Evolutionary conservation across 2,329 filamentous ascomycete genomes (phyloP).

Genomic region (Ophiostoma quercus): DNA sequence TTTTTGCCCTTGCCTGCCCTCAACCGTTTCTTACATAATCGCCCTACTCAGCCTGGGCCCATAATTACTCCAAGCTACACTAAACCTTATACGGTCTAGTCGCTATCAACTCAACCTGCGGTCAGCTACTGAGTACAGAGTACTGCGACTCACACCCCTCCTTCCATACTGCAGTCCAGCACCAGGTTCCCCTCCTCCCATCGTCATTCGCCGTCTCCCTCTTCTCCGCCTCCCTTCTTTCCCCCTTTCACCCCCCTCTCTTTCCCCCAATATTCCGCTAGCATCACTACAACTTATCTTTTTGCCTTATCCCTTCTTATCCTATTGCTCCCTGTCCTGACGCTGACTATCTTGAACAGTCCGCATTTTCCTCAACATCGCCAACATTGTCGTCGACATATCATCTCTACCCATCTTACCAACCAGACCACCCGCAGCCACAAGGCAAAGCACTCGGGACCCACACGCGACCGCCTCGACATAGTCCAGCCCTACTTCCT

Average conservation of each 20-base stretch:
- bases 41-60: background rate
- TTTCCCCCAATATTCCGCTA: background rate
- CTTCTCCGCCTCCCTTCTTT: constrained; percentile 5
- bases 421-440: background rate
- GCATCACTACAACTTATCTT: constrained; percentile 8
- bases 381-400: background rate
- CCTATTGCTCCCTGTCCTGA: constrained; percentile 9
- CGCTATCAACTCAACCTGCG: background rate
- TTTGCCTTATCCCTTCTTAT: constrained; percentile 9
- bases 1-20: background rate
- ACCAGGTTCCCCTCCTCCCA: constrained; percentile 13
- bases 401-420: background rate
- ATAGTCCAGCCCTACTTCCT: background rate
- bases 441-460: background rate
- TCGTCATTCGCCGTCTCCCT: constrained; percentile 15
- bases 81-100: background rate
- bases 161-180: background rate
- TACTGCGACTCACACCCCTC: background rate
- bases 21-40: background rate
- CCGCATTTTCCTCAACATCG: constrained; percentile 11
- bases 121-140: background rate
- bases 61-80: background rate
- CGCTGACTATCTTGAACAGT: background rate
- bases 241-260: constrained; percentile 2
- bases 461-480: constrained; percentile 3